Base-by-base conservation (phyloP, 108 stramenopile species). In the Nannochloropsis granulata region DNA sequence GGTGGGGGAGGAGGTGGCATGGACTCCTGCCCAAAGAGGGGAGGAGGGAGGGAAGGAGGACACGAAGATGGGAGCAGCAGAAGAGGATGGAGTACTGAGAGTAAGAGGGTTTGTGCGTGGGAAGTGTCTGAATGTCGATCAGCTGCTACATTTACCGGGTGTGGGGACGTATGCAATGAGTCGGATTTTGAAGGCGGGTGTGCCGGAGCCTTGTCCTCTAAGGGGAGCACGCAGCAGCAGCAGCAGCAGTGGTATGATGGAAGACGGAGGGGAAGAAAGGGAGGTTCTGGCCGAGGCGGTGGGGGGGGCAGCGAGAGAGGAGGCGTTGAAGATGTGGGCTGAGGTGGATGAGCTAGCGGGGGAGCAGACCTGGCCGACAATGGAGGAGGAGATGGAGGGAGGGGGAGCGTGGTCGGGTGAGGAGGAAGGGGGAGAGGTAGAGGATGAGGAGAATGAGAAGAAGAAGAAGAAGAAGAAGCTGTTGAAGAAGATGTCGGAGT, bases 321-420 rank as follows among this genome's bases (percentile, higher is more conserved):
- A 97, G 80, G 90, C 90, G 26, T 86, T 97, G 43, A 92, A 94
- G 79, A 92, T 93, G 92, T 96, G 96, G 85, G 98, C 97, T 24
- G 89, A 91, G 1, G 95, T 95, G 3, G 98, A 99, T 89, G 92
- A 91, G 10, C 89, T 98, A 80, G 94, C 94, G 25, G 99, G 98
- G 42, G 99, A 99, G 85, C 99, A 99, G 91, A 99, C 98, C 82
- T 93, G 98, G 84, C 95, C 98, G 24, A 96, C 97, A 23, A 95
- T 95, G 88, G 96, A 98, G 82, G 97, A 97, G 34, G 34, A 81
- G 34, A 25, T 81, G 80, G 43, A 43, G 85, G 45, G 25, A 34
- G 44, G 24, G 83, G 86, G n/a, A 79, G 86, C n/a, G 86, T 43
- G 43, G 83, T 25, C 10, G 78, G 45, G 23, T 45, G 83, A 7